Percentiles rank a stretch among this genome's conserved stretches.
phyloP scores from a whole-genome alignment of 306 rosid genomes.

The Acmispon strigosus region DNA sequence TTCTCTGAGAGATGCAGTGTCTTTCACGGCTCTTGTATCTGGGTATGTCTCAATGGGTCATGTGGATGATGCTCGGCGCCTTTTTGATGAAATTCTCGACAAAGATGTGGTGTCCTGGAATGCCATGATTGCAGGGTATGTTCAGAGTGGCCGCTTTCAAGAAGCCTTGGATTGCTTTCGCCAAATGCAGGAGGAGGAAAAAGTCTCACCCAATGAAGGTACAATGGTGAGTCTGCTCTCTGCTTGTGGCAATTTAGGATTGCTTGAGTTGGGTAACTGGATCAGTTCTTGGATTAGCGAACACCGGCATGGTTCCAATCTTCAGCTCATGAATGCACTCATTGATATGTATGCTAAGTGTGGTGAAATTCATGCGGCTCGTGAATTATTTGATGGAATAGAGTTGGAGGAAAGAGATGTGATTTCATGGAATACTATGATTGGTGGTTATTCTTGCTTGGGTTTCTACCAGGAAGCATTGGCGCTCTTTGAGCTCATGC shows the following conservation, averaged over 20 bases:
- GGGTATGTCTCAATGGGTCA: constrained; percentile 50
- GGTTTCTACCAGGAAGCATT: constrained; percentile 56
- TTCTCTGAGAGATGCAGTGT: constrained; percentile 45
- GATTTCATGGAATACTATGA: constrained; percentile 84
- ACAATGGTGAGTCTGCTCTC: constrained; percentile 61
- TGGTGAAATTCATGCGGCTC: constrained; percentile 49
- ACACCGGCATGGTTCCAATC: constrained; percentile 35
- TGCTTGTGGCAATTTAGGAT: constrained; percentile 58
- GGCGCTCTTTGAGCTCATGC: constrained; percentile 52
- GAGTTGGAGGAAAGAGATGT: constrained; percentile 47
- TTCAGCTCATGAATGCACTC: constrained; percentile 56
- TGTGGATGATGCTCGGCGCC: constrained; percentile 48
- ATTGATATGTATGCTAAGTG: constrained; percentile 79
- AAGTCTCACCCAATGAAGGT: constrained; percentile 44
- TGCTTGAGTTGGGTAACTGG: constrained; percentile 54
- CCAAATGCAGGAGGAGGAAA: constrained; percentile 42
- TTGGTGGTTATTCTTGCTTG: constrained; percentile 58
- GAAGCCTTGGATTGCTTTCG: constrained; percentile 52
- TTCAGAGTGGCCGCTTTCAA: constrained; percentile 42
- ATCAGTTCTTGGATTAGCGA: constrained; percentile 54
- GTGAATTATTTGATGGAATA: constrained; percentile 60
- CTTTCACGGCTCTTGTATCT: constrained; percentile 67
- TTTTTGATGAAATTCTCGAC: constrained; percentile 50
- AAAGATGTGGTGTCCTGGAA: constrained; percentile 84
- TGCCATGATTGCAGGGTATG: constrained; percentile 81